Percentiles rank a stretch among this genome's conserved stretches.
Evolutionary conservation across 441 rosid species (phyloP).

Genomic region (Metrosideros polymorpha): DNA sequence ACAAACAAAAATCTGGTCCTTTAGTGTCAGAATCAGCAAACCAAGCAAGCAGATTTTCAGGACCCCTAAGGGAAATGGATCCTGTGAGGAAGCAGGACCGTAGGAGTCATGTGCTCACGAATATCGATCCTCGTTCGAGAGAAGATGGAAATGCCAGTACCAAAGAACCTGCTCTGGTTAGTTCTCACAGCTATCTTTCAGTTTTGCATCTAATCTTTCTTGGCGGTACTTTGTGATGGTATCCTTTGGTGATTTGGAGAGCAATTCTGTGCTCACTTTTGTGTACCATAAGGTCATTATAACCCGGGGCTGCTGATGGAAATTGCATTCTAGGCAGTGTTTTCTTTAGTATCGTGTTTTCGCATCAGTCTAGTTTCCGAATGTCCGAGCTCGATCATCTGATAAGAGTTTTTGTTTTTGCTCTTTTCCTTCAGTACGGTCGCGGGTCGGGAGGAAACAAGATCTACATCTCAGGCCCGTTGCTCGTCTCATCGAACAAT

Average conservation of each 20-base stretch:
- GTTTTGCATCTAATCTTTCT: background rate
- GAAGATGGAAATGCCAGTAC: background rate
- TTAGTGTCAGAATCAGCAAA: background rate
- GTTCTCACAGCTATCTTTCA: background rate
- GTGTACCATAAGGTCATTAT: background rate
- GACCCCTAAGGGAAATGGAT: slow-evolving; percentile 1
- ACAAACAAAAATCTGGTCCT: background rate
- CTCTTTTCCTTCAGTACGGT: slow-evolving; percentile 22
- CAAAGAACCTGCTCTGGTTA: slow-evolving; percentile 1
- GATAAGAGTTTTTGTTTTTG: background rate
- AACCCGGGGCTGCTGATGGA: background rate
- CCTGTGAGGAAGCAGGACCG: slow-evolving; percentile 4
- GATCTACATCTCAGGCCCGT: slow-evolving; percentile 74
- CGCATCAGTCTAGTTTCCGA: background rate
- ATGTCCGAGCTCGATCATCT: background rate
- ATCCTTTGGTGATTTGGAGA: background rate
- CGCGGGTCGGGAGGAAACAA: slow-evolving; percentile 43
- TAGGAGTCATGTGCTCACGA: background rate
- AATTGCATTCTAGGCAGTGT: background rate
- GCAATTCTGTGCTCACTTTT: background rate
- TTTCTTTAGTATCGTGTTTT: background rate
- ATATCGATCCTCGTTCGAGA: background rate
- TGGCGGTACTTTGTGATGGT: background rate
- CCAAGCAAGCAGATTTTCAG: background rate
- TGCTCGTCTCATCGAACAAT: slow-evolving; percentile 52